These are phyloP conservation scores for Phytophthora sp. DNA, from an alignment of 352 stramenopile genomes.

Conservation along the genomic window DNA sequence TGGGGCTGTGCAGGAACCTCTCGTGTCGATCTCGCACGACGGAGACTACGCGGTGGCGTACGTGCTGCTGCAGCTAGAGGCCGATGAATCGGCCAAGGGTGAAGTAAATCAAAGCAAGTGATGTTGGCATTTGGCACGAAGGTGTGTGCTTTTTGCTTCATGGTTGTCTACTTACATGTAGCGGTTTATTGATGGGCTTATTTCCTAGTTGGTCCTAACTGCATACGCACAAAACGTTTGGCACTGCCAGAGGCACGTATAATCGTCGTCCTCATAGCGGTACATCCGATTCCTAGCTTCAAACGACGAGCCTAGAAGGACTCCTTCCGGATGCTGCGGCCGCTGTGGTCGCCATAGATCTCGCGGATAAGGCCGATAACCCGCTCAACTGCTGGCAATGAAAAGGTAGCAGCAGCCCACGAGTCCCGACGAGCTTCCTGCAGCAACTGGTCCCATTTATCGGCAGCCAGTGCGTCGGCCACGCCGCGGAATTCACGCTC, in stretches of 20 bases:
- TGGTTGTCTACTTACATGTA: background rate
- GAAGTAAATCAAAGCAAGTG: slow-evolving; percentile 1
- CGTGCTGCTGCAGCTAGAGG: slow-evolving; percentile 70
- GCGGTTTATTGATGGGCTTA: slow-evolving; percentile 11
- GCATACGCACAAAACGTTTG: background rate
- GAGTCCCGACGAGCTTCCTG: slow-evolving; percentile 34
- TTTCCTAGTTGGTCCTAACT: slow-evolving; percentile 7
- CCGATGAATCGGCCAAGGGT: background rate
- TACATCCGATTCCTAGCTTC: background rate
- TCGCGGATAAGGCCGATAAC: slow-evolving; percentile 65
- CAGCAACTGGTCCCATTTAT: slow-evolving; percentile 58
- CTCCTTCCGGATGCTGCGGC: slow-evolving; percentile 48
- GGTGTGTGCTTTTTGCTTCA: background rate
- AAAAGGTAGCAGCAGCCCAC: slow-evolving; percentile 49
- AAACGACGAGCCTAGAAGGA: slow-evolving; percentile 44
- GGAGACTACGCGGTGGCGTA: slow-evolving; percentile 83
- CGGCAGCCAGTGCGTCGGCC: slow-evolving; percentile 33
- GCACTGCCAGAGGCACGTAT: background rate
- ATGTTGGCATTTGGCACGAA: background rate
- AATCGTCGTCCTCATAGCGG: slow-evolving; percentile 6
- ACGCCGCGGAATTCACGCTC: slow-evolving; percentile 57
- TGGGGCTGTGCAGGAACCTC: slow-evolving; percentile 48
- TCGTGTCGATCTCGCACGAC: slow-evolving; percentile 84
- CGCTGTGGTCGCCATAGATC: slow-evolving; percentile 66
- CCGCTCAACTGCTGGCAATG: slow-evolving; percentile 59